Percentiles rank a stretch among this genome's conserved stretches.
Evolutionary conservation across 2,329 filamentous ascomycete genomes (phyloP).

Genomic region (Alternaria hordeiaustralica): DNA sequence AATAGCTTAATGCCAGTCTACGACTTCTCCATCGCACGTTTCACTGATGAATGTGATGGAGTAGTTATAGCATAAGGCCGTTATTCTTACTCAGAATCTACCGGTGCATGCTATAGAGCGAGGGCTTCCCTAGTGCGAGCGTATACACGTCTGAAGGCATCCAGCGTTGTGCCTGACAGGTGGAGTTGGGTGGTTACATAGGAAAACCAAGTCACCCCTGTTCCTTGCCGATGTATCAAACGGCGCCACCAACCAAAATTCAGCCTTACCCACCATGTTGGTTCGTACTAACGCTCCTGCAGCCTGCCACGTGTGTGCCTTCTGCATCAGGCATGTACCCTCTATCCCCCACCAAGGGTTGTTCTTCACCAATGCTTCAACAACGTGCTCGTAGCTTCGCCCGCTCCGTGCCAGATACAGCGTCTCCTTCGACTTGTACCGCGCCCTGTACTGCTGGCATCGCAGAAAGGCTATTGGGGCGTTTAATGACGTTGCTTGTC

Average conservation of each 20-base stretch:
- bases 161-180: not conserved
- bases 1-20: not conserved
- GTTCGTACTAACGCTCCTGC: constrained; percentile 34
- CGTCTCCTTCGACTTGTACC: constrained; percentile 3
- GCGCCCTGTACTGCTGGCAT: constrained; percentile 4
- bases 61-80: not conserved
- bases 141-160: not conserved
- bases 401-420: not conserved
- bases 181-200: not conserved
- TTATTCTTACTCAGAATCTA: not conserved
- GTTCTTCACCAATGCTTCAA: not conserved
- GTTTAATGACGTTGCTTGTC: constrained; percentile 1
- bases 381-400: not conserved
- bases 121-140: not conserved
- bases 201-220: not conserved
- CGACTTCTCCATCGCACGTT: not conserved
- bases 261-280: constrained; percentile 43
- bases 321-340: constrained; percentile 4
- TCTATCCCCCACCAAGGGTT: not conserved
- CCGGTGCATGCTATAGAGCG: not conserved
- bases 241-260: constrained; percentile 28
- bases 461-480: not conserved
- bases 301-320: constrained; percentile 40
- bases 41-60: not conserved
- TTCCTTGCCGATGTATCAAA: constrained; percentile 1